Evolutionary conservation across 2,329 filamentous ascomycete genomes (phyloP).

Genomic region (Zymoseptoria passerinii): DNA sequence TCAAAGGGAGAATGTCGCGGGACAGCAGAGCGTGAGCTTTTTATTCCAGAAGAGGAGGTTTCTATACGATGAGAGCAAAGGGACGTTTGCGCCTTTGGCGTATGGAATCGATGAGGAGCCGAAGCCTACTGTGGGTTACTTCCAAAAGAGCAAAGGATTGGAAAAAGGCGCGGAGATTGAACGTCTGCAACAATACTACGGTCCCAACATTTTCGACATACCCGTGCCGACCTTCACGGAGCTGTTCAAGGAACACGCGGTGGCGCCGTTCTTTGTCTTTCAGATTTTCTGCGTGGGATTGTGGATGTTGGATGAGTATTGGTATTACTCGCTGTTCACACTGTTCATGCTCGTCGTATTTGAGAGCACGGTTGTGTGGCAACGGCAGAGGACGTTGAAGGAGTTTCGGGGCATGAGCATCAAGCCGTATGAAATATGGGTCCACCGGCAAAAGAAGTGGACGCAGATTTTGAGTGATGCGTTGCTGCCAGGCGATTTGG

Average conservation of each 20-base stretch:
- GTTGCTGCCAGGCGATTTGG: conserved; percentile 84
- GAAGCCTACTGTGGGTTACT: conserved; percentile 67
- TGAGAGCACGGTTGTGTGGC: conserved; percentile 98
- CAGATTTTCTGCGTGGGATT: conserved; percentile 97
- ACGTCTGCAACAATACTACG: conserved; percentile 83
- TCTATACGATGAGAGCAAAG: conserved; percentile 63
- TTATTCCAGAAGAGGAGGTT: conserved; percentile 98
- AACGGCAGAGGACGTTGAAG: conserved; percentile 86
- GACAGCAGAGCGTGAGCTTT: conserved; percentile 73
- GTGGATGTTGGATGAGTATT: conserved; percentile 99
- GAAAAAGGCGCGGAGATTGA: conserved; percentile 65
- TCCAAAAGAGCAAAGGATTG: conserved; percentile 74
- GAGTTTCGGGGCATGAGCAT: conserved; percentile 99
- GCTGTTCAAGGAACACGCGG: conserved; percentile 95
- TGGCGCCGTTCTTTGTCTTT: conserved; percentile 98
- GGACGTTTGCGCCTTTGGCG: conserved; percentile 70
- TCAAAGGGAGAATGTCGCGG: conserved; percentile 65
- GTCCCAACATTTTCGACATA: conserved; percentile 92
- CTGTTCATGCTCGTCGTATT: conserved; percentile 97
- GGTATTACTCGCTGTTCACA: conserved; percentile 99
- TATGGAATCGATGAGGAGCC: conserved; percentile 82
- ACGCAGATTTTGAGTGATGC: conserved; percentile 81
- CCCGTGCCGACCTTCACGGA: conserved; percentile 93
- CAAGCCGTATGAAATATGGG: conserved; percentile 93
- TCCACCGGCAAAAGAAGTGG: conserved; percentile 83